Base-by-base conservation (phyloP, 805 yeast genomes). In the Candida xiaguanensis region DNA sequence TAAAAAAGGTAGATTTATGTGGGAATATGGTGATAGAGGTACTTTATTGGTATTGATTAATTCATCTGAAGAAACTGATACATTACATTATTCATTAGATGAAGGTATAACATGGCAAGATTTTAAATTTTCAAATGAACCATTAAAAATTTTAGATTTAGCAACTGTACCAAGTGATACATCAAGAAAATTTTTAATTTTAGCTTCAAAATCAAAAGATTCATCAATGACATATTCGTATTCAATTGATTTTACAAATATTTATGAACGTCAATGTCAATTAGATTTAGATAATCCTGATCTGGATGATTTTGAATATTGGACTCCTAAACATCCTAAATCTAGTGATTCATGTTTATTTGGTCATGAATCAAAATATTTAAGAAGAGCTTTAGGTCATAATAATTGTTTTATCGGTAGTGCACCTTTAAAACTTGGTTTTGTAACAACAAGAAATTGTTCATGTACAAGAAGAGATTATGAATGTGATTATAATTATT, bases 1-100 rank as follows among this genome's bases (percentile, higher is more conserved):
- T 20, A 71, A 63, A 43, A 78, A 82, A 43, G 93, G 95, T 3
- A 73, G 78, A 1, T 75, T 77, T 50, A 83, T 84, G 77, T 93
- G 98, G 98, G 98, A 90, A 61, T 93, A 72, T 59, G 98, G 98
- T 46, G 99, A 93, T 59, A 85, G 87, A 47, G 99, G 99, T 13
- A 81, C 95, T 1, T 74, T 93, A 25, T 61, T 93, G 36, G 87
- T 87, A 1, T 58, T 90, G 36, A 91, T 84, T 2, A 71, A 79
- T 28, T 77, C 75, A 5, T 66, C 61, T 3, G 80, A 75, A 22
- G 63, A 69, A 6, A 82, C 96, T 0, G 70, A 86, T 43, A 59
- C 63, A 1, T 39, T 91, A 0, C 49, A 63, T 1, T 90, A 79
- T 52, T 85, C 96, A 0, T 55, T 80, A 11, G 91, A 93, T 61